phyloP scores from a whole-genome alignment of 345 rosid genomes.

The Ricinus communis region DNA sequence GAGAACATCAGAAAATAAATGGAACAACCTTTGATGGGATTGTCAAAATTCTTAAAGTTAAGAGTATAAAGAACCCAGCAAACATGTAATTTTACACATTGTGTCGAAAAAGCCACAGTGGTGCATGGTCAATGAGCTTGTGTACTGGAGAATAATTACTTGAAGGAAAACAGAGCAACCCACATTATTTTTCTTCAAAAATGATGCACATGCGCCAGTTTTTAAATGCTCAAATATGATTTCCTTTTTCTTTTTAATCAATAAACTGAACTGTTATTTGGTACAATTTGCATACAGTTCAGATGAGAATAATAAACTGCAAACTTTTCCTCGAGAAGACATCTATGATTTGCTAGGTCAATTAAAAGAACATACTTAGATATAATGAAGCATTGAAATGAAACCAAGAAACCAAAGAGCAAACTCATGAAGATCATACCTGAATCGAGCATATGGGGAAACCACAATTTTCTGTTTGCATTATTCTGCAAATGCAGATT shows the following conservation, averaged over 20 bases:
- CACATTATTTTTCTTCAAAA: not conserved
- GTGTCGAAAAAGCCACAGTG: not conserved
- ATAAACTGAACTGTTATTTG: not conserved
- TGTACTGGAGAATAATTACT: not conserved
- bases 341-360: conserved; percentile 6
- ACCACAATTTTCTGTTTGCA: conserved; percentile 39
- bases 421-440: conserved; percentile 45
- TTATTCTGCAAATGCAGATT: conserved; percentile 25
- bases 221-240: not conserved
- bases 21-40: conserved; percentile 5
- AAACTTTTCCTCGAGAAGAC: conserved; percentile 9
- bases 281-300: not conserved
- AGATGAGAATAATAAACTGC: not conserved
- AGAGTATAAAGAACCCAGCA: not conserved
- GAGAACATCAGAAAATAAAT: conserved; percentile 24
- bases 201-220: not conserved
- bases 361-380: conserved; percentile 1
- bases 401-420: conserved; percentile 12
- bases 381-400: not conserved
- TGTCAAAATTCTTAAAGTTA: not conserved
- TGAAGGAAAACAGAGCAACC: not conserved
- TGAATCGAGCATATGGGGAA: conserved; percentile 43
- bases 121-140: not conserved
- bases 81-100: not conserved
- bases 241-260: not conserved